Evolutionary conservation across 768 basidiomycete species (phyloP), one percentile per base, ranked within the genome.

Genomic region (Calocybe gangraenosa): DNA sequence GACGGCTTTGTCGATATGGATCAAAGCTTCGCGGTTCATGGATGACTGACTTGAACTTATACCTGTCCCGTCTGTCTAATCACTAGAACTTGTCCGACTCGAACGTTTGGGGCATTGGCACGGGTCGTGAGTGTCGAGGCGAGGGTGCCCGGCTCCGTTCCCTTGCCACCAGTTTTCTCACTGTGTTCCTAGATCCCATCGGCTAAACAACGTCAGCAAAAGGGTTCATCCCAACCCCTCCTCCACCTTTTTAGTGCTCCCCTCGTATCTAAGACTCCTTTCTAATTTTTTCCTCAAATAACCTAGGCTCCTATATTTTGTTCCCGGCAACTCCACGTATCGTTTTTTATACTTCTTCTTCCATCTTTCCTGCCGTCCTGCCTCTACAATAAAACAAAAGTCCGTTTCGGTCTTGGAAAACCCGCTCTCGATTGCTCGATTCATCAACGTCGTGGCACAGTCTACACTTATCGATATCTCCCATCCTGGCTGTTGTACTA

Each of bases 141-240:
- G 43, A 42, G 40, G 18, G 38, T 38, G 44, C 14, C 32, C 45
- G 48, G 48, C 37, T 48, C 32, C 34, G 56, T 57, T 52, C 28
- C 56, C 56, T 54, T 54, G 56, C 53, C 56, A 57, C 42, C 56
- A 50, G 21, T 30, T 19, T 33, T 48, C 43, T 52, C 45, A 54
- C 37, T 49, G 41, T 20, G 61, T 67, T 56, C 67, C 66, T 69
- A 61, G 61, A 69, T 69, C 65, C 49, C 60, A 66, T 65, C 64
- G 58, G 35, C 47, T 52, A 50, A 46, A 40, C 47, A 36, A 36
- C 28, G 47, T 41, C 48, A 44, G 46, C 42, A n/a, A n/a, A n/a
- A n/a, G n/a, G n/a, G n/a, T n/a, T n/a, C n/a, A n/a, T n/a, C n/a
- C n/a, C n/a, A n/a, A n/a, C n/a, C n/a, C 18, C 38, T 28, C 37